Base-by-base conservation (phyloP, 2,329 filamentous ascomycete species). In the Xenosphaeropsis pyriputrescens region DNA sequence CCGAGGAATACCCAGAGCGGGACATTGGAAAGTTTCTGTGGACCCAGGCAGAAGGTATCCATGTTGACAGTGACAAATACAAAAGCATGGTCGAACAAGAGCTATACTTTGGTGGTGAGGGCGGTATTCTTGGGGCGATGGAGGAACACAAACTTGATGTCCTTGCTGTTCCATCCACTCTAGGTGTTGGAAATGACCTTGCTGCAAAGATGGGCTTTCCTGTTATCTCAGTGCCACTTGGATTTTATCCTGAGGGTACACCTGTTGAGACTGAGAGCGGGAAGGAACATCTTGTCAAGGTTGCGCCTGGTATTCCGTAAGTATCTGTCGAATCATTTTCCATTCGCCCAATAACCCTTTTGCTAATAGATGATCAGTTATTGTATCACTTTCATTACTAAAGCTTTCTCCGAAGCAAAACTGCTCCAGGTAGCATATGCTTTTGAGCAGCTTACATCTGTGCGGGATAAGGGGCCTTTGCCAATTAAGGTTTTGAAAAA, bases 371-470 rank as follows among this genome's bases (percentile, higher is more conserved):
- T 32, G 34, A 17, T 0, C 34, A 56, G 52, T 5, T 78, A 80
- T 48, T 78, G 79, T 0, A 56, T 84, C 11, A 64, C 64, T 6
- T 82, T 83, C 47, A 57, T 80, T 33, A 79, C 76, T 0, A 55
- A 55, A 2, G 64, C 63, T 35, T 84, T 71, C 59, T 69, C 63
- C 29, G 78, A 84, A 53, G 69, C 67, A 47, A 62, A 56, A 22
- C 49, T 84, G 45, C 70, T 84, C 40, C 71, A 69, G 0, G 66
- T 75, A 50, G 79, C 76, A 5, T 82, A 78, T 59, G 76, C 73
- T 3, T 81, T 74, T 55, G 79, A 85, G 59, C 48, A 51, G 29
- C 33, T 39, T 11, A 51, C 67, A 2, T 53, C 57, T 48, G 59
- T 64, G 9, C 57, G 72, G 36, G 47, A 55, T 30, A 61, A n/a